phyloP scores from a whole-genome alignment of 805 yeast genomes.

The Candida sakaeoensis region DNA sequence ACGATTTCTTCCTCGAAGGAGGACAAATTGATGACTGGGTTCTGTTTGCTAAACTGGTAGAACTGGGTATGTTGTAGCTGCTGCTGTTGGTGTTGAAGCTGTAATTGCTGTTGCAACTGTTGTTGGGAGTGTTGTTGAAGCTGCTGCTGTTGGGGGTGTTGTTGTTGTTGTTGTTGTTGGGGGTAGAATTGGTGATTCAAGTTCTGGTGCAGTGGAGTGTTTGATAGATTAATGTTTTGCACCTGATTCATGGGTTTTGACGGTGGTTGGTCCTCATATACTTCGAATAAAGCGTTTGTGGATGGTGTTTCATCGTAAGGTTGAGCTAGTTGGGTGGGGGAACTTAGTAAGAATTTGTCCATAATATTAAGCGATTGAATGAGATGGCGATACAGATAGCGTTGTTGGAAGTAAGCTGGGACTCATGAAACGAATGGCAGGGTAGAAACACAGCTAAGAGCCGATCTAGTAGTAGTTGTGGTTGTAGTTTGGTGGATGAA shows the following conservation, averaged over 20 bases:
- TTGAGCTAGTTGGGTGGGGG: constrained; percentile 36
- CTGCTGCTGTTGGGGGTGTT: neutral
- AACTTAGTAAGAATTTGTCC: constrained; percentile 39
- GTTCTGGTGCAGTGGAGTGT: too few relatives aligned
- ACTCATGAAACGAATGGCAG: too few relatives aligned
- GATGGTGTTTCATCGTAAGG: constrained; percentile 19
- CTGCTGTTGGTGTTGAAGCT: neutral
- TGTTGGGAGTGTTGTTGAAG: neutral
- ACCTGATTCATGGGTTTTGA: neutral
- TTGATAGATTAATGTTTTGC: constrained; percentile 2
- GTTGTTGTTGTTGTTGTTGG: neutral
- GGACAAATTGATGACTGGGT: neutral
- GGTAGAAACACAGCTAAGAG: too few relatives aligned
- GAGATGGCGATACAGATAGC: neutral
- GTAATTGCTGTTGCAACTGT: neutral
- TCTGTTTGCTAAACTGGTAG: neutral
- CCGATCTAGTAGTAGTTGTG: too few relatives aligned
- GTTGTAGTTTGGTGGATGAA: too few relatives aligned
- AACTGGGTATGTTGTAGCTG: neutral
- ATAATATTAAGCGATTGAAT: constrained; percentile 15
- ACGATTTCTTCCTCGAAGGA: constrained; percentile 10
- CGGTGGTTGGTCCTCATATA: constrained; percentile 1
- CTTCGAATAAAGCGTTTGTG: constrained; percentile 4
- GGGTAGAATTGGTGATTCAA: neutral
- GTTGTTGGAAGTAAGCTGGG: too few relatives aligned